Conservation (phyloP, 495 filamentous ascomycete genomes). For the Hypoxylon lenormandii region DNA sequence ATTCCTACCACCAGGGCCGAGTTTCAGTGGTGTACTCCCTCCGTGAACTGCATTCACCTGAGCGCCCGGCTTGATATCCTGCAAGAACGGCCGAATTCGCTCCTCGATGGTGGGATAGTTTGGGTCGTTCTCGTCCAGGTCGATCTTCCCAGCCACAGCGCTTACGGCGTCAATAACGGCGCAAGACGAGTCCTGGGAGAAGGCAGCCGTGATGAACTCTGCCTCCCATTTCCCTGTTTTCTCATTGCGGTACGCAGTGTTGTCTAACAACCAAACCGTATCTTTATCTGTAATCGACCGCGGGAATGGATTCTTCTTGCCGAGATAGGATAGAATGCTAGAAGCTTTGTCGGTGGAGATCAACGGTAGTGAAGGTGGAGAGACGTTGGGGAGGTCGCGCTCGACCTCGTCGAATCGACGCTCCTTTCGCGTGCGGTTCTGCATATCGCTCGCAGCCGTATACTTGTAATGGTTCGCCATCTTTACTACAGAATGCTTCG, state of each 20-base stretch:
- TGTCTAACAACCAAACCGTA: slow-evolving; percentile 89
- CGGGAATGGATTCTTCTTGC: slow-evolving; percentile 59
- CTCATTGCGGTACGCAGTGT: slow-evolving; percentile 76
- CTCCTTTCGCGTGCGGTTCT: slow-evolving; percentile 57
- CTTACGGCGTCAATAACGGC: slow-evolving; percentile 75
- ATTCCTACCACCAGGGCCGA: slow-evolving; percentile 76
- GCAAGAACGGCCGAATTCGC: slow-evolving; percentile 79
- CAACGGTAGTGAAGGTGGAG: slow-evolving; percentile 25
- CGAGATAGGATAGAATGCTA: slow-evolving; percentile 61
- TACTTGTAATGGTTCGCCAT: slow-evolving; percentile 36
- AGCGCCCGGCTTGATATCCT: slow-evolving; percentile 76
- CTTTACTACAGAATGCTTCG: slow-evolving; percentile 5
- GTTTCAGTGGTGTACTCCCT: slow-evolving; percentile 62
- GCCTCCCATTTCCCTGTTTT: slow-evolving; percentile 72
- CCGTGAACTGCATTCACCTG: slow-evolving; percentile 67
- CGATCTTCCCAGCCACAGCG: slow-evolving; percentile 75
- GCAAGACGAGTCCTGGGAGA: slow-evolving; percentile 74
- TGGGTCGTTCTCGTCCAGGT: slow-evolving; percentile 72
- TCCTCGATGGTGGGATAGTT: slow-evolving; percentile 73
- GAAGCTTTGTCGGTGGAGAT: slow-evolving; percentile 46
- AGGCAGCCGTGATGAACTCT: slow-evolving; percentile 83
- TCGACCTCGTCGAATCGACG: slow-evolving; percentile 60
- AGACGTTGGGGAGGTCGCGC: slow-evolving; percentile 52
- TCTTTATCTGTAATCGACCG: slow-evolving; percentile 61
- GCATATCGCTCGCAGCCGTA: slow-evolving; percentile 48